phyloP scores from a whole-genome alignment of 139 green algal genomes.

The Chlamydomonas sphaeroides region DNA sequence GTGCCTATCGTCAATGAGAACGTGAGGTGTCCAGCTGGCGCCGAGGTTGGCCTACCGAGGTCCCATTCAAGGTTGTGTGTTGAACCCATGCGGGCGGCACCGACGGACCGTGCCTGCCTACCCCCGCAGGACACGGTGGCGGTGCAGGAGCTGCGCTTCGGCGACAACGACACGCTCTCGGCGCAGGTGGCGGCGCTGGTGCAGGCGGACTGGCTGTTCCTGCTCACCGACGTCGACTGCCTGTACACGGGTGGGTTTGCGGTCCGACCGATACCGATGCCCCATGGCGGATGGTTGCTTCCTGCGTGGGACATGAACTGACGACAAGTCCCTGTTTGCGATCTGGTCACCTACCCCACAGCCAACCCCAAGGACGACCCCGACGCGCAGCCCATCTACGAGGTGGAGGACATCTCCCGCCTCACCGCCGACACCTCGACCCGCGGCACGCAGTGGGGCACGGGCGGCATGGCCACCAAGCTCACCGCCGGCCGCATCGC shows the following conservation, averaged over 20 bases:
- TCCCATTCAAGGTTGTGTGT: too few species aligned
- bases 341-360: neutral
- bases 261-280: too few species aligned
- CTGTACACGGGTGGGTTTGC: conserved; percentile 81
- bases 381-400: conserved; percentile 69
- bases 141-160: conserved; percentile 90
- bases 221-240: conserved; percentile 94
- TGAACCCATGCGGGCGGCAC: too few species aligned
- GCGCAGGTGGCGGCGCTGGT: conserved; percentile 92
- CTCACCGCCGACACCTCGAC: conserved; percentile 77
- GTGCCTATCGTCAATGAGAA: conserved; percentile 98
- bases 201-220: conserved; percentile 91
- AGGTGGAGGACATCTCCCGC: conserved; percentile 68
- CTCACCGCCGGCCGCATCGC: conserved; percentile 92
- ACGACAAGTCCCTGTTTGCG: too few species aligned
- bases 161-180: conserved; percentile 96
- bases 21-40: conserved; percentile 50
- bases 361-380: conserved; percentile 66
- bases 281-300: too few species aligned
- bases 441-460: conserved; percentile 87
- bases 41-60: too few species aligned
- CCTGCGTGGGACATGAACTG: too few species aligned
- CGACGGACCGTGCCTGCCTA: too few species aligned
- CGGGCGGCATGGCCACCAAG: conserved; percentile 96
- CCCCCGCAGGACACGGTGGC: conserved; percentile 84